Evolutionary conservation across 2,329 filamentous ascomycete species (phyloP), one percentile per base, ranked within the genome.

Genomic region (Dothistroma pini): DNA sequence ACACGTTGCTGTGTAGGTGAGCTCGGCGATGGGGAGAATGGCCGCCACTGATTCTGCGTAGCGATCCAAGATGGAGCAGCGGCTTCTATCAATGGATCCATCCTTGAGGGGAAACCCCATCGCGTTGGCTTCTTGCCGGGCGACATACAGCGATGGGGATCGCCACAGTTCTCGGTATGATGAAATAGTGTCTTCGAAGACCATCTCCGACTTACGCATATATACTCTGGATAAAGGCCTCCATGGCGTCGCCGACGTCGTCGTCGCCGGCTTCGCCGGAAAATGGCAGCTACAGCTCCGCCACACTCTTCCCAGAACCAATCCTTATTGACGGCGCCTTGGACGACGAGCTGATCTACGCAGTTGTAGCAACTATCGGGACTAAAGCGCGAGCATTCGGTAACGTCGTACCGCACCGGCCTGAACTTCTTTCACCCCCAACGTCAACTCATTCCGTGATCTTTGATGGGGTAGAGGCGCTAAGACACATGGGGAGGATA

Each of bases 321-420:
- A 64, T 62, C 48, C 54, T 61, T n/a, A 56, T 61, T 51, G 58
- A 41, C 5, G 62, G 59, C 11, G 59, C 62, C 6, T 63, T 89
- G 63, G 85, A 89, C 63, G 84, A 87, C 63, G 79, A 80, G 0
- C 72, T 89, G 38, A 82, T 89, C 63, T 70, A 79, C n/a, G 74
- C 79, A 2, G 81, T 89, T 2, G 86, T 80, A 1, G 76, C 71
- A 1, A 78, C 84, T 4, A 79, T 85, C 31, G 76, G 76, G 2
- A 87, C 81, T 0, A 86, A 89, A 69, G 84, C 84, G 0, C 78
- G 87, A 31, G 86, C 86, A 0, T 89, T 87, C 69, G 84, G 78
- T 9, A 63, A 61, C 50, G 57, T 51, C 41, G 54, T n/a, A 19
- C 14, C 58, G 56, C 29, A 51, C 61, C n/a, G 58, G 61, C 7